phyloP scores from a whole-genome alignment of 1,139 yeast species.

The Candida tropicalis region DNA sequence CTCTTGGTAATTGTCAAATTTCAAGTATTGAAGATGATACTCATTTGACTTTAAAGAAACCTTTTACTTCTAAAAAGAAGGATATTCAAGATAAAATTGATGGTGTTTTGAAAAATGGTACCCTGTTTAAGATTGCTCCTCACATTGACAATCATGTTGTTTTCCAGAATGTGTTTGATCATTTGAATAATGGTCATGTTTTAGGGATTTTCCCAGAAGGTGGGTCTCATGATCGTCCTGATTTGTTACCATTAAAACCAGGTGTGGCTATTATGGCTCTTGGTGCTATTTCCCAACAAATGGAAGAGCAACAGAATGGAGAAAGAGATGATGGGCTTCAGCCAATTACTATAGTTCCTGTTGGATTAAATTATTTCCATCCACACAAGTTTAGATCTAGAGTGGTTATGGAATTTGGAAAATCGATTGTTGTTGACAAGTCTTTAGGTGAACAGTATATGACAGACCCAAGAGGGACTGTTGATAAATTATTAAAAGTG shows the following conservation, averaged over 20 bases:
- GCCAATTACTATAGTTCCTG: slow-evolving; percentile 47
- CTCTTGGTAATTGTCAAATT: slow-evolving; percentile 61
- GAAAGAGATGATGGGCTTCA: slow-evolving; percentile 19
- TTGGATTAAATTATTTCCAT: slow-evolving; percentile 51
- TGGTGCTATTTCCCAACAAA: slow-evolving; percentile 41
- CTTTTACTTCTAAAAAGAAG: slow-evolving; percentile 40
- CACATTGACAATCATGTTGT: slow-evolving; percentile 63
- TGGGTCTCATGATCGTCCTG: slow-evolving; percentile 45
- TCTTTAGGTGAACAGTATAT: slow-evolving; percentile 32
- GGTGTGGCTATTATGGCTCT: slow-evolving; percentile 55
- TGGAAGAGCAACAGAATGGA: slow-evolving; percentile 9
- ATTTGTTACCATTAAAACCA: slow-evolving; percentile 45
- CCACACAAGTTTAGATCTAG: slow-evolving; percentile 50
- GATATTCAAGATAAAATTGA: slow-evolving; percentile 32
- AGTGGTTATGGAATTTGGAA: slow-evolving; percentile 50
- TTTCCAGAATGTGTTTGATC: slow-evolving; percentile 65
- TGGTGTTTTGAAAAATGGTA: slow-evolving; percentile 46
- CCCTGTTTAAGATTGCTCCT: slow-evolving; percentile 58
- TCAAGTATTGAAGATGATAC: slow-evolving; percentile 55
- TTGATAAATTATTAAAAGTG: slow-evolving; percentile 65
- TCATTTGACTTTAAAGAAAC: slow-evolving; percentile 49
- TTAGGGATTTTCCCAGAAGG: slow-evolving; percentile 74
- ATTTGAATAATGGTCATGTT: slow-evolving; percentile 56
- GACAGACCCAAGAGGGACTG: slow-evolving; percentile 61
- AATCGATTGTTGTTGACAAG: slow-evolving; percentile 42